These are phyloP conservation scores for Fusarium protoensiforme DNA, from an alignment of 2,329 filamentous ascomycete genomes.

Conservation along the genomic window DNA sequence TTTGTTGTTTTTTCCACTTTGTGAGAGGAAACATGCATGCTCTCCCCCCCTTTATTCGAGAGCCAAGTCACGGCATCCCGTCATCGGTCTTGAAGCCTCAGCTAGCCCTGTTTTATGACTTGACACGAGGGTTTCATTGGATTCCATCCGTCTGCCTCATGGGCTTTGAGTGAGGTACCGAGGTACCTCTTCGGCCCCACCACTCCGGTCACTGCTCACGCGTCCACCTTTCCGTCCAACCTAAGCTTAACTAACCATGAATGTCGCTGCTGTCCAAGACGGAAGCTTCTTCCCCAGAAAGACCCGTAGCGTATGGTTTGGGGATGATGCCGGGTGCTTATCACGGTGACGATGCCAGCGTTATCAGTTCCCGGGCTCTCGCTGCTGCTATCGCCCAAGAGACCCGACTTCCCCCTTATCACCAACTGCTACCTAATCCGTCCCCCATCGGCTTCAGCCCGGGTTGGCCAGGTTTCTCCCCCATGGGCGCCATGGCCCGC, in stretches of 20 bases:
- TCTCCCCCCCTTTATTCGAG: not conserved
- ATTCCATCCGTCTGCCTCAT: not conserved
- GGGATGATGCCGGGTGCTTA: not conserved
- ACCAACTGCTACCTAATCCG: not conserved
- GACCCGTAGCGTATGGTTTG: not conserved
- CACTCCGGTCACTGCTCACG: not conserved
- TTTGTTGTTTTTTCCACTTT: not conserved
- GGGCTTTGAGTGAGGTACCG: constrained; percentile 4
- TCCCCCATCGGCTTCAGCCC: not conserved
- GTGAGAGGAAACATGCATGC: not conserved
- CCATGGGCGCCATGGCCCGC: constrained; percentile 17
- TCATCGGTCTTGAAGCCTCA: constrained; percentile 9
- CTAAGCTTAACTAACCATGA: not conserved
- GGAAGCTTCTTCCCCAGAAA: constrained; percentile 1
- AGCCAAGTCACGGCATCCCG: constrained; percentile 6
- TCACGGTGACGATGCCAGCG: not conserved
- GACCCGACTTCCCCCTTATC: not conserved
- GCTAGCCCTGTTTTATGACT: constrained; percentile 13
- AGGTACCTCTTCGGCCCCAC: constrained; percentile 29
- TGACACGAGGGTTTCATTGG: constrained; percentile 2
- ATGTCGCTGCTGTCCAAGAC: not conserved
- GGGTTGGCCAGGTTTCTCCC: constrained; percentile 29
- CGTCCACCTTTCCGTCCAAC: constrained; percentile 19
- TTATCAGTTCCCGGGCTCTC: not conserved
- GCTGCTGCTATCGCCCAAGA: not conserved